phyloP scores from a whole-genome alignment of 192 early-diverging fungal genomes.

The Entomortierella lignicola region DNA sequence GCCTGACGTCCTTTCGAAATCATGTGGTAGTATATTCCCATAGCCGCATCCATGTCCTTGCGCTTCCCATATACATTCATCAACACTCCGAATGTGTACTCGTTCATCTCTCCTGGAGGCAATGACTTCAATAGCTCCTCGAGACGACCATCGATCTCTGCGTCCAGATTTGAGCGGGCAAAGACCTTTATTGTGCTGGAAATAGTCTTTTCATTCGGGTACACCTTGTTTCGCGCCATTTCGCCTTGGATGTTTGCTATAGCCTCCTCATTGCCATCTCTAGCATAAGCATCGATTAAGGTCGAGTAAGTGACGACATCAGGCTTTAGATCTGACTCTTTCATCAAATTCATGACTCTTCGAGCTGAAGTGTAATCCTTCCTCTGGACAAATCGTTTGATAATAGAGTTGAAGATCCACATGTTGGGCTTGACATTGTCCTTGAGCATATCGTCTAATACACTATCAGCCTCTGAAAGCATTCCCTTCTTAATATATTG shows the following conservation, averaged over 20 bases:
- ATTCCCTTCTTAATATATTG: slow-evolving; percentile 21
- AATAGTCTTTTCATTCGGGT: slow-evolving; percentile 41
- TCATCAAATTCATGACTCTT: slow-evolving; percentile 29
- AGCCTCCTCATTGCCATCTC: slow-evolving; percentile 38
- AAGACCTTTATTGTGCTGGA: slow-evolving; percentile 51
- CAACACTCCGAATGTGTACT: slow-evolving; percentile 40
- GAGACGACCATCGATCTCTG: slow-evolving; percentile 25
- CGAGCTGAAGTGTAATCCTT: slow-evolving; percentile 22
- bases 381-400: slow-evolving; percentile 33
- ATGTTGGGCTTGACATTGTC: slow-evolving; percentile 42
- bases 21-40: slow-evolving; percentile 33
- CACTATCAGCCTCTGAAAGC: slow-evolving; percentile 18
- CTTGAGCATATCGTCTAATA: slow-evolving; percentile 37
- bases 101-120: slow-evolving; percentile 39
- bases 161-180: slow-evolving; percentile 10
- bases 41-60: slow-evolving; percentile 31
- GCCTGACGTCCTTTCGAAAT: slow-evolving; percentile 22
- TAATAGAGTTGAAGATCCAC: slow-evolving; percentile 39
- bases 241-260: slow-evolving; percentile 36
- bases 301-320: slow-evolving; percentile 49
- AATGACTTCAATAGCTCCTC: slow-evolving; percentile 24
- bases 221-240: slow-evolving; percentile 37
- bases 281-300: slow-evolving; percentile 41
- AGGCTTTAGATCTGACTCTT: slow-evolving; percentile 16
- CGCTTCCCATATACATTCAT: slow-evolving; percentile 51